Percentiles rank a stretch among this genome's conserved stretches.
Conservation (phyloP, 2,329 filamentous ascomycete species). For the Annulohypoxylon truncatum region DNA sequence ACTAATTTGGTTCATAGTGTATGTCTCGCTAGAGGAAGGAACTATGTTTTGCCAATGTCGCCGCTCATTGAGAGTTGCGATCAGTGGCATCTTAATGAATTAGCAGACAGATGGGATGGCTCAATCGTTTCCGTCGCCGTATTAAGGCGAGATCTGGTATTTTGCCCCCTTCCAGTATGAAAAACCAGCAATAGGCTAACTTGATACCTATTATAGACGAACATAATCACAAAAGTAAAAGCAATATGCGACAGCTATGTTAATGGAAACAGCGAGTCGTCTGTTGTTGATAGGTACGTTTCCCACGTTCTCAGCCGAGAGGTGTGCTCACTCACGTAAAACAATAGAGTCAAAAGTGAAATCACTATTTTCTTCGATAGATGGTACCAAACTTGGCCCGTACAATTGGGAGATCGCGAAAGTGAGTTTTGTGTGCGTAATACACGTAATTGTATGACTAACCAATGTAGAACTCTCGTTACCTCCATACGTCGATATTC, state of each 20-base stretch:
- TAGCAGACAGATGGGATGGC: constrained; percentile 75
- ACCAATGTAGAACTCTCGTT: constrained; percentile 61
- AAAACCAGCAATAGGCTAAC: not conserved
- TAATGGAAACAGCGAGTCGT: constrained; percentile 60
- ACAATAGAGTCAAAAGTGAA: constrained; percentile 48
- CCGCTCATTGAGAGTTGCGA: constrained; percentile 75
- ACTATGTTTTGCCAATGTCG: constrained; percentile 75
- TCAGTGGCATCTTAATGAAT: constrained; percentile 72
- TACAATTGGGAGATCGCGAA: constrained; percentile 59
- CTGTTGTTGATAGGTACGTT: constrained; percentile 64
- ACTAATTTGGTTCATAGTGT: constrained; percentile 58
- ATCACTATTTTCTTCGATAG: constrained; percentile 51
- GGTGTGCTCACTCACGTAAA: constrained; percentile 6
- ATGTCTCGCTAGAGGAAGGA: constrained; percentile 75
- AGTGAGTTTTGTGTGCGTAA: constrained; percentile 50
- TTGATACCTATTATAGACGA: constrained; percentile 54
- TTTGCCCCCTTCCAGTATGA: not conserved
- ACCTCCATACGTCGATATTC: constrained; percentile 79
- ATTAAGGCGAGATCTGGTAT: constrained; percentile 72
- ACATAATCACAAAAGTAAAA: constrained; percentile 67
- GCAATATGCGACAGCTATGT: constrained; percentile 69
- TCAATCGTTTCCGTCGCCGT: constrained; percentile 79
- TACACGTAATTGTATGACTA: constrained; percentile 25
- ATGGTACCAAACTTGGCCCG: constrained; percentile 61
- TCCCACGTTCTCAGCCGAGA: not conserved